Evolutionary conservation across 108 stramenopile species (phyloP), one percentile per base, ranked within the genome.

Genomic region (Seminavis robusta): DNA sequence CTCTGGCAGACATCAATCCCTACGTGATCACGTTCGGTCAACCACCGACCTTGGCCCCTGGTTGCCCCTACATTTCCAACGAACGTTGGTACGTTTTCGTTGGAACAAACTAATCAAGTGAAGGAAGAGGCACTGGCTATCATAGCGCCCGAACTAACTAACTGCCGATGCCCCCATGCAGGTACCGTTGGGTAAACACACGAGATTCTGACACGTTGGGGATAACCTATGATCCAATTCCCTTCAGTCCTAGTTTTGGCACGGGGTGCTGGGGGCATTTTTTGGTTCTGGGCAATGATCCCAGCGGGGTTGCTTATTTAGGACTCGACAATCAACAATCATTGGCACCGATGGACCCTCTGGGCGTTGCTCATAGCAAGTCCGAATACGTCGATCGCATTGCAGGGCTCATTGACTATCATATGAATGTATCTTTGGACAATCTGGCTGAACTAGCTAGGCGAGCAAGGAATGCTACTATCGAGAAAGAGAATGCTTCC

Each of bases 21-120:
- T 63, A 64, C 28, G 56, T 63, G 10, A 63, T 74, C 4, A 74
- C 73, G 1, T 68, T 69, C 56, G 73, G 73, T 27, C 57, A 68
- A 42, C 62, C 67, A 11, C 48, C 46, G 9, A 67, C 65, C 0
- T 23, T 73, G 3, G 65, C 56, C 16, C 37, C 59, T 20, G 65
- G 65, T 0, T 73, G 72, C 44, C 25, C 26, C 1, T 25, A 42
- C 30, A 33, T 73, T 5, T 23, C 60, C 11, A 43, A 44, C 1
- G 56, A 61, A 31, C 65, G 65, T 11, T 51, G 41, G 29, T 73
- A 44, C 30, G 51, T 59, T 11, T 68, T 45, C 38, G n/a, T n/a
- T 4, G 38, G 3, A 55, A 55, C 26, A n/a, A n/a, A n/a, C n/a
- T n/a, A n/a, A n/a, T n/a, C n/a, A n/a, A n/a, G n/a, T n/a, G n/a